Evolutionary conservation across 2,329 filamentous ascomycete genomes (phyloP).

Genomic region (Thielaviopsis euricoi): DNA sequence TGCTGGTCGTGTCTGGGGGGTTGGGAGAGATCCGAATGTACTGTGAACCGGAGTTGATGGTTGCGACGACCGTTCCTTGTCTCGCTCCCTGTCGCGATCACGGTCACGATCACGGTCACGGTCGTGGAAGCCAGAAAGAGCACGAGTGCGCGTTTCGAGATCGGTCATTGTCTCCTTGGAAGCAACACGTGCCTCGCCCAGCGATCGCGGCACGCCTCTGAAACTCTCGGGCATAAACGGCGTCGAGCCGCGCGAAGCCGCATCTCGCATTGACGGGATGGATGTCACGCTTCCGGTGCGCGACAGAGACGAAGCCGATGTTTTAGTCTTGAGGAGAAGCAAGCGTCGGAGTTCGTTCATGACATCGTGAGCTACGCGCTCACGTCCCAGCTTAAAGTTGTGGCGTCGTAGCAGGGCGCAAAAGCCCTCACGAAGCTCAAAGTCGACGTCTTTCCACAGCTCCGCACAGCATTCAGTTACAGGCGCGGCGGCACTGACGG

Average conservation of each 20-base stretch:
- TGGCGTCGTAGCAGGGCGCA: constrained; percentile 30
- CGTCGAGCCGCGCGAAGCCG: constrained; percentile 3
- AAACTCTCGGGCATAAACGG: constrained; percentile 4
- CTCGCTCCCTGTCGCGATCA: background rate
- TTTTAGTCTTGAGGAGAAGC: constrained; percentile 3
- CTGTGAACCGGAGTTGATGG: background rate
- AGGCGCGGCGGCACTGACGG: constrained; percentile 15
- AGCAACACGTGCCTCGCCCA: constrained; percentile 6
- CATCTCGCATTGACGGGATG: constrained; percentile 1
- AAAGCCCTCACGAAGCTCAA: constrained; percentile 31
- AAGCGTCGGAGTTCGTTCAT: constrained; percentile 18
- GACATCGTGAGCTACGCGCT: constrained; percentile 30
- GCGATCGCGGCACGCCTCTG: background rate
- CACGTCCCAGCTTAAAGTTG: constrained; percentile 24
- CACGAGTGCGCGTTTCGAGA: constrained; percentile 8
- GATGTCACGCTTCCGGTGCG: constrained; percentile 1
- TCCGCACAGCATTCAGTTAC: constrained; percentile 31
- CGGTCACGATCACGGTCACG: background rate
- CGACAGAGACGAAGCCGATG: background rate
- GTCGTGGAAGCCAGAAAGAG: constrained; percentile 3
- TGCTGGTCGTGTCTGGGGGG: background rate
- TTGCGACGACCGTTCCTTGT: background rate
- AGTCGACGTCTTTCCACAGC: constrained; percentile 28
- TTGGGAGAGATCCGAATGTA: background rate
- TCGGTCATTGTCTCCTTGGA: constrained; percentile 10